These are phyloP conservation scores for Stagonosporopsis vannaccii DNA, from an alignment of 2,329 filamentous ascomycete species.

Conservation along the genomic window DNA sequence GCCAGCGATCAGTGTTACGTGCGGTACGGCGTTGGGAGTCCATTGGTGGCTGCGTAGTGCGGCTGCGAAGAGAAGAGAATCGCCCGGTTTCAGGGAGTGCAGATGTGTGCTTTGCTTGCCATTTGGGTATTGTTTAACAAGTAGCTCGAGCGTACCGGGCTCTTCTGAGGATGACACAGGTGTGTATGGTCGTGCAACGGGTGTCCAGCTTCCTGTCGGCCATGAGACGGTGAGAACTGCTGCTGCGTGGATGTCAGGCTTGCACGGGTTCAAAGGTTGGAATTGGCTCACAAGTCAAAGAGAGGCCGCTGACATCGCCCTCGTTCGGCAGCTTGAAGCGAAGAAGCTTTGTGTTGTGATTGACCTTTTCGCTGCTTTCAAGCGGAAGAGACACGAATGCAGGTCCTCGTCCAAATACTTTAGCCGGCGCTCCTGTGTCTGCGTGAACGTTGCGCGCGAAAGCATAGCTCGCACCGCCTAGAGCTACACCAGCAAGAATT, in stretches of 20 bases:
- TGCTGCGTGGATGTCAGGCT: conserved; percentile 51
- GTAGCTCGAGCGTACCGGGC: conserved; percentile 66
- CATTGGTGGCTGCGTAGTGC: conserved; percentile 64
- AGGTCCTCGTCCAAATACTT: conserved; percentile 55
- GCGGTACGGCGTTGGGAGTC: conserved; percentile 56
- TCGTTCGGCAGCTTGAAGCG: conserved; percentile 82
- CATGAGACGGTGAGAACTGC: conserved; percentile 68
- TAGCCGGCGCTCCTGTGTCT: conserved; percentile 15
- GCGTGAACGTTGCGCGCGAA: conserved; percentile 10
- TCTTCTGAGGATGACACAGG: conserved; percentile 65
- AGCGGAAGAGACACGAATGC: conserved; percentile 83
- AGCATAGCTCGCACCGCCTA: conserved; percentile 2
- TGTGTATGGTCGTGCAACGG: conserved; percentile 71
- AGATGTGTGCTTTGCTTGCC: conserved; percentile 71
- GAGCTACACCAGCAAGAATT: conserved; percentile 1
- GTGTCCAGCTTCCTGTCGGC: conserved; percentile 64
- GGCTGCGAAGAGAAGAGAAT: conserved; percentile 65
- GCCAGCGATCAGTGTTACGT: conserved; percentile 71
- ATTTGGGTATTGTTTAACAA: conserved; percentile 73
- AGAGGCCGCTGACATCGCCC: conserved; percentile 79
- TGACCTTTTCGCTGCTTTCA: conserved; percentile 75
- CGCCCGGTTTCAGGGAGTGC: conserved; percentile 70
- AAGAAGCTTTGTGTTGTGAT: conserved; percentile 90
- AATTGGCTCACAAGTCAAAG: conserved; percentile 69
- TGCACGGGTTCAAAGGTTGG: not conserved